phyloP scores from a whole-genome alignment of 257 asterid species.

The Solanum peruvianum region DNA sequence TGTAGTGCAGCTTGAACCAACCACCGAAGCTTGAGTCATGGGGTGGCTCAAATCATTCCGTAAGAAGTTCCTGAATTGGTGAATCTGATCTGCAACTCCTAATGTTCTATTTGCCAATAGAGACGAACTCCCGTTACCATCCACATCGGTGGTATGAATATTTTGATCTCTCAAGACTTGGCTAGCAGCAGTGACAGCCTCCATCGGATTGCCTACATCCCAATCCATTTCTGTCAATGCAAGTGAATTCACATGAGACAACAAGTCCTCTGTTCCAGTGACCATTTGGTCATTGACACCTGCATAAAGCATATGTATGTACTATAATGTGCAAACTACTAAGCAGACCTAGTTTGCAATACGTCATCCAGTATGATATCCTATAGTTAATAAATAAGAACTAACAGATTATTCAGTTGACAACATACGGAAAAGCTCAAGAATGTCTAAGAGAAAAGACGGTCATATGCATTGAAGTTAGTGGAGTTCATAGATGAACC shows the following conservation, averaged over 20 bases:
- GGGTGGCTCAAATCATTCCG: conserved; percentile 59
- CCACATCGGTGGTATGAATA: conserved; percentile 40
- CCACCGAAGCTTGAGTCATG: conserved; percentile 64
- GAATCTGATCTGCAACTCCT: conserved; percentile 43
- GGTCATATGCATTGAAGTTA: neutral
- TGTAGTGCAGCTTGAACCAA: conserved; percentile 67
- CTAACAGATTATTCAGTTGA: neutral
- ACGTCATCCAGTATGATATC: neutral
- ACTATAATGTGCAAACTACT: conserved; percentile 20
- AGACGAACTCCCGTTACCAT: conserved; percentile 29
- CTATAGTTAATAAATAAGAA: neutral
- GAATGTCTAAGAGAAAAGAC: neutral
- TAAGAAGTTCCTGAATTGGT: conserved; percentile 48
- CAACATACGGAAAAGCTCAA: neutral
- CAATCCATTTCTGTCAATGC: conserved; percentile 78
- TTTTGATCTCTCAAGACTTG: conserved; percentile 41
- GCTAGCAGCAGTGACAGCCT: conserved; percentile 31
- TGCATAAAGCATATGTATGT: conserved; percentile 32
- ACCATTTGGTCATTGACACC: conserved; percentile 47
- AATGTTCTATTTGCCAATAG: conserved; percentile 25
- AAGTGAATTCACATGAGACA: conserved; percentile 74
- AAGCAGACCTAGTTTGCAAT: conserved; percentile 4
- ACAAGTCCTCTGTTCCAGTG: conserved; percentile 37
- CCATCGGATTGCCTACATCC: conserved; percentile 43
- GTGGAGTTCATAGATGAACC: neutral